Evolutionary conservation across 345 rosid genomes (phyloP).

Genomic region (Eucalyptus dawsonii): DNA sequence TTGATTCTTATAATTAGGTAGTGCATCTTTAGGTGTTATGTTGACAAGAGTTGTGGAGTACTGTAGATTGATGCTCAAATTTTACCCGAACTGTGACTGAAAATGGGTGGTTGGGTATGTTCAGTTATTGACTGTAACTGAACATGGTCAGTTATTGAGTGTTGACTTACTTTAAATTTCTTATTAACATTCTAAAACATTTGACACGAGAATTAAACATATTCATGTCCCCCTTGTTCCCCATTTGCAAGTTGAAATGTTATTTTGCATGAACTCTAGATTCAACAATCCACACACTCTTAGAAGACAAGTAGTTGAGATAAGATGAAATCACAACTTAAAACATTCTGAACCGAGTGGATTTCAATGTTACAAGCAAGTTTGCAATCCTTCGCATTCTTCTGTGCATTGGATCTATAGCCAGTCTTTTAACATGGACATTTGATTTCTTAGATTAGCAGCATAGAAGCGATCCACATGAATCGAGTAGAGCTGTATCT

Average conservation of each 20-base stretch:
- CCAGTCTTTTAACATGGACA: not conserved
- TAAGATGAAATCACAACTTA: not conserved
- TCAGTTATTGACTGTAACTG: not conserved
- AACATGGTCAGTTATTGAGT: not conserved
- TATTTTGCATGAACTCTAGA: not conserved
- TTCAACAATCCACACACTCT: not conserved
- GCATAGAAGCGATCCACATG: not conserved
- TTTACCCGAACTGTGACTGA: not conserved
- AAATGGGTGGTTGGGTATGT: not conserved
- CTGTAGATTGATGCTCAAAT: not conserved
- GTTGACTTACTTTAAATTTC: not conserved
- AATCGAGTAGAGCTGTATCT: not conserved
- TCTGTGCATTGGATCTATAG: not conserved
- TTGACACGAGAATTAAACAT: not conserved
- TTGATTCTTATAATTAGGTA: not conserved
- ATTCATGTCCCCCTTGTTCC: not conserved
- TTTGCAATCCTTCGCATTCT: not conserved
- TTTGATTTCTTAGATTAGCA: not conserved
- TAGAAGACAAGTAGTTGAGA: not conserved
- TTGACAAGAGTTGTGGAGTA: not conserved
- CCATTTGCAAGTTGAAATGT: not conserved
- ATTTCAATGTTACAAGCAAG: not conserved
- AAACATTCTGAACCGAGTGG: not conserved
- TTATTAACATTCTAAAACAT: not conserved
- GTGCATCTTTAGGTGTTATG: not conserved